These are phyloP conservation scores for Lodderomyces pseudojiufengensis DNA, from an alignment of 1,139 yeast genomes.

Conservation along the genomic window DNA sequence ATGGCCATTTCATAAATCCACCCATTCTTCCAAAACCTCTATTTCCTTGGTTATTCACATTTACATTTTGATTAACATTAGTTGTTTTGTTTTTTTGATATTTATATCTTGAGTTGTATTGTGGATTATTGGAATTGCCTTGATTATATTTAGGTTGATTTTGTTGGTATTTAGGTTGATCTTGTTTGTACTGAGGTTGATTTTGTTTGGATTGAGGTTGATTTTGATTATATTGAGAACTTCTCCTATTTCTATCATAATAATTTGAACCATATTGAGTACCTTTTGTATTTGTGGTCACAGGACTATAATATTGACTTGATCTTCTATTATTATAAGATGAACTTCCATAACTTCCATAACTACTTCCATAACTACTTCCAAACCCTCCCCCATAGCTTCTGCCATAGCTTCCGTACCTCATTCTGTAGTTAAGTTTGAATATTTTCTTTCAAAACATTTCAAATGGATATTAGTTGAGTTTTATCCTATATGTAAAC, in stretches of 20 bases:
- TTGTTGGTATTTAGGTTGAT: background rate
- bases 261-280: too few species aligned
- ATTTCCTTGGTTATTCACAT: slow-evolving; percentile 8
- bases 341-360: slow-evolving; percentile 2
- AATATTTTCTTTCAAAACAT: too few species aligned
- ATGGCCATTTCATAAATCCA: slow-evolving; percentile 11
- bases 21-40: slow-evolving; percentile 6
- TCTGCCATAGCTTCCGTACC: slow-evolving; percentile 4
- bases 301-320: background rate
- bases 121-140: background rate
- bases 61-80: slow-evolving; percentile 6
- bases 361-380: slow-evolving; percentile 1
- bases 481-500: too few species aligned
- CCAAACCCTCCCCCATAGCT: slow-evolving; percentile 2
- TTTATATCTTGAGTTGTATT: background rate
- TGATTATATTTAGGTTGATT: slow-evolving; percentile 1
- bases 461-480: too few species aligned
- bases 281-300: background rate
- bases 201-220: slow-evolving; percentile 1
- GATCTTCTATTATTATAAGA: background rate
- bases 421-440: too few species aligned
- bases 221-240: background rate
- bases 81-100: too few species aligned
- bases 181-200: background rate
- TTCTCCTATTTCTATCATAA: too few species aligned